Evolutionary conservation across 1,284 basidiomycete species (phyloP).

Genomic region (Cutaneotrichosporon dermatis): DNA sequence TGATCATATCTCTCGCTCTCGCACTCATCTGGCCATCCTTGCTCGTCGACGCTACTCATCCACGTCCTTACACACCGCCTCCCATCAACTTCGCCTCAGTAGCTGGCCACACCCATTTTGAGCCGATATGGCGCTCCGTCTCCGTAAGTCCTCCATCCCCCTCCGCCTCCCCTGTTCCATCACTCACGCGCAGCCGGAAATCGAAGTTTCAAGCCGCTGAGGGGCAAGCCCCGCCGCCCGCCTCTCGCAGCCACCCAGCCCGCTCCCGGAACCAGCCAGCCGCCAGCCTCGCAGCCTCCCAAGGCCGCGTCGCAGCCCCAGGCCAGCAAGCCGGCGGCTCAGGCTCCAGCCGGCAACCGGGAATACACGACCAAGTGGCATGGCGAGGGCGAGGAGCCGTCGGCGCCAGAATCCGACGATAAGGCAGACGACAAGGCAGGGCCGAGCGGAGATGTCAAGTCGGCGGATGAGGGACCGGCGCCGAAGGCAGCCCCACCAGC

Average conservation of each 20-base stretch:
- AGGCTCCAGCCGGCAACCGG: not conserved
- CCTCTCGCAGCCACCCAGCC: not conserved
- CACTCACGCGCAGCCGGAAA: constrained; percentile 22
- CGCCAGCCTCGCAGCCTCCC: not conserved
- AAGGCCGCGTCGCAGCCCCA: not conserved
- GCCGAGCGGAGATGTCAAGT: no score
- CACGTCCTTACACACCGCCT: no score
- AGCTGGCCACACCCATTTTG: no score
- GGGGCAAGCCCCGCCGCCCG: constrained; percentile 10
- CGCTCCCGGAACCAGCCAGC: not conserved
- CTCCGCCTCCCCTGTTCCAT: not conserved
- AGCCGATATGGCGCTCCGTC: constrained; percentile 22
- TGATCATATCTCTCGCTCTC: no score
- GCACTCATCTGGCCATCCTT: no score
- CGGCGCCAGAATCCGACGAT: not conserved
- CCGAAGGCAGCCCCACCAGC: not conserved
- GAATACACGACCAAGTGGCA: not conserved
- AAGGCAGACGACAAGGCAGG: not conserved
- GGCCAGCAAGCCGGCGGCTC: not conserved
- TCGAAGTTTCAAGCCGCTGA: constrained; percentile 32
- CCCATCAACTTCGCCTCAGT: no score
- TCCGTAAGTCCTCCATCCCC: constrained; percentile 14
- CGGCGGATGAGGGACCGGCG: no score
- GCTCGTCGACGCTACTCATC: no score
- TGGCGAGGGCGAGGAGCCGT: not conserved